phyloP scores from a whole-genome alignment of 164 flowering plant genomes.

The Malania oleifera region DNA sequence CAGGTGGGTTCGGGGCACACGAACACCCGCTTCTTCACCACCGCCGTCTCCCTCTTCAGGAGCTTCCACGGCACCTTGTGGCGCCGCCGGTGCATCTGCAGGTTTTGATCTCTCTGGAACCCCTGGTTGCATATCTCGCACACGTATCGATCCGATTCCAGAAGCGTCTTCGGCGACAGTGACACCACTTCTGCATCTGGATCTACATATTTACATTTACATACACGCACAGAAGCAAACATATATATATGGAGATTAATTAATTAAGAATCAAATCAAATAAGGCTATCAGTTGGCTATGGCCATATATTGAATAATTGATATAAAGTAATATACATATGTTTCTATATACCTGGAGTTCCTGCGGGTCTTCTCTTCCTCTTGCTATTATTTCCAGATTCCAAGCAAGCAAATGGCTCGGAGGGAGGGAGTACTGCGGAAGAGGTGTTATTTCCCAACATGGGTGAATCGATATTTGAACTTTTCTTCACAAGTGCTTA shows the following conservation, averaged over 20 bases:
- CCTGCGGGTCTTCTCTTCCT: constrained; percentile 74
- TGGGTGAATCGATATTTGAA: constrained; percentile 13
- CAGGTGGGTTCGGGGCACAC: constrained; percentile 97
- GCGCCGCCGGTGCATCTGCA: constrained; percentile 92
- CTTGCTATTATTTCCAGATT: constrained; percentile 44
- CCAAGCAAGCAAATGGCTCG: constrained; percentile 39
- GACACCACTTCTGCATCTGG: constrained; percentile 98
- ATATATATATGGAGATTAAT: neutral
- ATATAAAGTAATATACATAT: neutral
- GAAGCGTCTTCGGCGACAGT: constrained; percentile 78
- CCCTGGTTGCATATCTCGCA: constrained; percentile 99
- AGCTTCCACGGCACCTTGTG: constrained; percentile 99
- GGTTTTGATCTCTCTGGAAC: constrained; percentile 91
- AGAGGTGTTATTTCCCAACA: constrained; percentile 35
- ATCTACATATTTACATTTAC: constrained; percentile 30
- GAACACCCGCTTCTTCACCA: constrained; percentile 70
- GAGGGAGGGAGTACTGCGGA: constrained; percentile 27
- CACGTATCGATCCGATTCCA: constrained; percentile 91
- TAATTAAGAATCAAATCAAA: neutral
- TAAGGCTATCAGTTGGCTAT: neutral
- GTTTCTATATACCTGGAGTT: constrained; percentile 52
- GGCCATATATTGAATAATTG: neutral
- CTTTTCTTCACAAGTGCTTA: too few species aligned
- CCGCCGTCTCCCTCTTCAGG: constrained; percentile 76
- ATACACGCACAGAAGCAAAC: neutral